Conservation (phyloP, 2,329 filamentous ascomycete genomes). For the Cytospora chrysosperma region DNA sequence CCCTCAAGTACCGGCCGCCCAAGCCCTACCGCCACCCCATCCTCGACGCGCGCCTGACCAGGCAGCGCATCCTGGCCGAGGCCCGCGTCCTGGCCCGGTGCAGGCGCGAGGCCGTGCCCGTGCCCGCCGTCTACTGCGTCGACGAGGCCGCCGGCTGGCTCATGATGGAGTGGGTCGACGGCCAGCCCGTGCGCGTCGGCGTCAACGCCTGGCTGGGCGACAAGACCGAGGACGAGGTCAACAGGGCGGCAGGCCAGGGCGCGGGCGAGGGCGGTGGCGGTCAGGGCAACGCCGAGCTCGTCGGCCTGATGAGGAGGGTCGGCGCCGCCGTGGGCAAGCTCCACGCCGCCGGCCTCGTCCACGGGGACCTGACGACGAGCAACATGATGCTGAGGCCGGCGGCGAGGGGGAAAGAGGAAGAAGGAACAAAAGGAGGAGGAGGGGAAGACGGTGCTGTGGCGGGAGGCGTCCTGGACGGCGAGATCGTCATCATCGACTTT, state of each 20-base stretch:
- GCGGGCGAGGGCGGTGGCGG: slow-evolving; percentile 36
- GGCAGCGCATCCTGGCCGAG: slow-evolving; percentile 83
- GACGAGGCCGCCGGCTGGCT: slow-evolving; percentile 69
- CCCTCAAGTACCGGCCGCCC: slow-evolving; percentile 85
- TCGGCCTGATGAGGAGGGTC: slow-evolving; percentile 66
- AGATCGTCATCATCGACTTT: slow-evolving; percentile 91
- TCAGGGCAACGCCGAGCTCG: slow-evolving; percentile 49
- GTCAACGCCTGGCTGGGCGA: slow-evolving; percentile 66
- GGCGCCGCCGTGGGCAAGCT: slow-evolving; percentile 70
- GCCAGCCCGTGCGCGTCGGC: slow-evolving; percentile 65
- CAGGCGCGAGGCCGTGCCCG: slow-evolving; percentile 72
- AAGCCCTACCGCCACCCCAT: slow-evolving; percentile 91
- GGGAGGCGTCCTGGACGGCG: slow-evolving; percentile 54
- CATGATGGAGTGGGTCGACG: slow-evolving; percentile 82
- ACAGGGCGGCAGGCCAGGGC: slow-evolving; percentile 21
- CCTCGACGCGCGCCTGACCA: slow-evolving; percentile 84
- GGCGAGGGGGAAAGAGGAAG: slow-evolving; percentile 21
- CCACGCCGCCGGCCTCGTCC: slow-evolving; percentile 83
- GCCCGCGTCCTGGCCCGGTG: slow-evolving; percentile 81
- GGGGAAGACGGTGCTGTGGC: slow-evolving; percentile 24
- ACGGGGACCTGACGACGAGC: slow-evolving; percentile 95
- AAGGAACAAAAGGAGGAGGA: no score
- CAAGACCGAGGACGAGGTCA: slow-evolving; percentile 31
- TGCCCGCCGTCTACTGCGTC: slow-evolving; percentile 76
- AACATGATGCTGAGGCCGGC: slow-evolving; percentile 79